Base-by-base conservation (phyloP, 2,329 filamentous ascomycete species). In the Orbilia oligospora region DNA sequence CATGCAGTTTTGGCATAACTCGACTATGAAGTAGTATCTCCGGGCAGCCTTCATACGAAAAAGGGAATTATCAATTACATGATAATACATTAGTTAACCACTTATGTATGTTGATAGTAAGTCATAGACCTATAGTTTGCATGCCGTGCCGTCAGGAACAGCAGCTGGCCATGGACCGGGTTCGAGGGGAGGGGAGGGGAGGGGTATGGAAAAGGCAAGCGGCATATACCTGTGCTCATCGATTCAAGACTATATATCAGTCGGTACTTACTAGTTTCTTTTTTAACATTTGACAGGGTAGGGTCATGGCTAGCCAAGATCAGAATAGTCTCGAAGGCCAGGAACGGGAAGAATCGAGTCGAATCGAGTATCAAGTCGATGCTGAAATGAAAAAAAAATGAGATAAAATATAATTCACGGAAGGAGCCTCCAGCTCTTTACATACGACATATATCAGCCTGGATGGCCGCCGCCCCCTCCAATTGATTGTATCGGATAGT, bases 131-230 rank as follows among this genome's bases (percentile, higher is more conserved):
- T 41, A 41, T 14, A n/a, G 38, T 41, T 41, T 48, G 51, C 51
- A 55, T 38, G 63, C 63, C 46, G 38, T 38, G 36, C 55, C 58
- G 44, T 53, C 61, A 72, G 61, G 70, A 72, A 73, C 61, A 67
- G 70, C 69, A 72, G 49, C 48, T 30, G 27, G 27, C 27, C 27
- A 30, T 72, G 58, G 63, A 58, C 36, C 22, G 38, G 55, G 33
- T 51, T 46, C 44, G 55, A 44, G 55, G 38, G 24, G 48, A 61
- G 53, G 8, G n/a, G 56, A 65, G 0, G 49, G 61, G 61, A 12
- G 44, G 55, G 38, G 24, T 58, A 61, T 64, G 8, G n/a, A 65
- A 65, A 0, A 49, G 61, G 61, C 51, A 72, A 66, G 69, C 69
- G 69, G 69, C 49, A 72, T 58, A 66, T 72, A 46, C 55, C 22